Percentiles rank a stretch among this genome's conserved stretches.
phyloP scores from a whole-genome alignment of 2,329 filamentous ascomycete species.

The Talaromyces rugulosus region DNA sequence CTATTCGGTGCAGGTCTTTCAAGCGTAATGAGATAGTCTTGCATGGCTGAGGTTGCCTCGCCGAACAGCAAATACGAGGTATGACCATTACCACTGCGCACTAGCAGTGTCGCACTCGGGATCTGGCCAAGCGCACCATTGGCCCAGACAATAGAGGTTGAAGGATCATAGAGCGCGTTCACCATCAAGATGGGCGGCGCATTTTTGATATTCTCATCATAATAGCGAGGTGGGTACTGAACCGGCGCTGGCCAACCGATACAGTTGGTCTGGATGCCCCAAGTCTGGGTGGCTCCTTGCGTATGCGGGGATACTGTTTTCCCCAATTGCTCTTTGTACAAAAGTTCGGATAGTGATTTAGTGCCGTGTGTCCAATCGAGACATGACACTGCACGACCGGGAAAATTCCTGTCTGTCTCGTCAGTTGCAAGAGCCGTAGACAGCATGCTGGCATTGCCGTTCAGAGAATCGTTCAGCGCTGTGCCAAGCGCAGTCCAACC shows the following conservation, averaged over 20 bases:
- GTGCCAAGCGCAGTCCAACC: conserved; percentile 19
- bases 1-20: neutral
- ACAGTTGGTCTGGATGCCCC: conserved; percentile 25
- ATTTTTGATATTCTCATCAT: conserved; percentile 17
- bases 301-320: conserved; percentile 32
- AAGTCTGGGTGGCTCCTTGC: conserved; percentile 31
- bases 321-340: conserved; percentile 26
- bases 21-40: conserved; percentile 2
- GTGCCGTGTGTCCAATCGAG: conserved; percentile 1
- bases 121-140: conserved; percentile 30
- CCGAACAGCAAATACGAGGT: conserved; percentile 3
- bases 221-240: conserved; percentile 29
- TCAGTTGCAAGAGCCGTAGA: conserved; percentile 24
- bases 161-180: conserved; percentile 39
- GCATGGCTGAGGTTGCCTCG: neutral
- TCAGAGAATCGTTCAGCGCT: conserved; percentile 25
- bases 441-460: conserved; percentile 34
- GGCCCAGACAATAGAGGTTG: conserved; percentile 37
- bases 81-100: conserved; percentile 28
- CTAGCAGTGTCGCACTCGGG: conserved; percentile 34
- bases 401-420: conserved; percentile 24
- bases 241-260: conserved; percentile 37
- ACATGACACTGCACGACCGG: conserved; percentile 6
- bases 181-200: conserved; percentile 34
- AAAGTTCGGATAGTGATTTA: conserved; percentile 18